Evolutionary conservation across 2,329 filamentous ascomycete species (phyloP), one percentile per base, ranked within the genome.

Genomic region (Aspergillus glaucus): DNA sequence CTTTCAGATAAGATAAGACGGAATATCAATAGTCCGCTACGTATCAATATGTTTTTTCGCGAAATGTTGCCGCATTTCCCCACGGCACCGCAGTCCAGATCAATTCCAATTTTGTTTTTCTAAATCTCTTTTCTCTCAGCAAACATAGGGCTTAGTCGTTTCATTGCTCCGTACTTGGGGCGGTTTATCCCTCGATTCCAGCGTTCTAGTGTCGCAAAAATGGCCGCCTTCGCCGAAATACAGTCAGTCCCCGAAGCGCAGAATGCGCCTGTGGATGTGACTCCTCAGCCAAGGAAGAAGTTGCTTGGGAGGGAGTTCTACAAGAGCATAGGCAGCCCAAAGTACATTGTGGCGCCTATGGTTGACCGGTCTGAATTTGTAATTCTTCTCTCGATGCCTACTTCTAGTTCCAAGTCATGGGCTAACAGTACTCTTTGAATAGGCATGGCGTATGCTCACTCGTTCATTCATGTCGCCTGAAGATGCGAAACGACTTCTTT

Each of bases 301-400:
- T 74, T 95, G 19, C 82, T 87, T 59, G 93, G 93, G 1, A 78
- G 93, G 50, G 87, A 87, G 10, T 97, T 98, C 67, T 98, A 97
- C 64, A 84, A 96, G 73, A 95, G 88, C 64, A 86, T 98, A 53
- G 93, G 93, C 19, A 91, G 86, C 51, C 93, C 93, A 2, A 95
- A 88, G 71, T 85, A 87, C 56, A 82, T 98, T 26, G 79, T 98
- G 48, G 93, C 93, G 30, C 93, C 93, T 32, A 98, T 98, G 93
- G 93, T 98, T 19, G 92, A 98, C 64, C 88, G 96, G 69, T 96
- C 90, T 28, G 93, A 98, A 75, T 96, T 97, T 75, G 91, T 95
- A 76, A 56, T 85, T 75, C 42, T 50, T 53, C 45, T 14, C 22
- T 19, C 41, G 22, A 26, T 24, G 32, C 6, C 5, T 22, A 34